Base-by-base conservation (phyloP, 352 stramenopile genomes). In the Hyaloperonospora arabidopsidis region DNA sequence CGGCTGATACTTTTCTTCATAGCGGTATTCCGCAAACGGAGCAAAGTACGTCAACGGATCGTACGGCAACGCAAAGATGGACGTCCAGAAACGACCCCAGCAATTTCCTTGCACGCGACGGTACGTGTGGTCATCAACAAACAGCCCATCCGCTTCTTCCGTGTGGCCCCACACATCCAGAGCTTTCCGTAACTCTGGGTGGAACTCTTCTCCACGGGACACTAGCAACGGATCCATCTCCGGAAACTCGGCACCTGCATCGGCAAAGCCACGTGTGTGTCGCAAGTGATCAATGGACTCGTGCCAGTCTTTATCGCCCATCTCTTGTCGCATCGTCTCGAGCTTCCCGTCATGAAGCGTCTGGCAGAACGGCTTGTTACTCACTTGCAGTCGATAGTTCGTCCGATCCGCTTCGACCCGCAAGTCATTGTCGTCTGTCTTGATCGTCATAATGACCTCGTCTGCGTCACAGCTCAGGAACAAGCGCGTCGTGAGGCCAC, bases 391-490 rank as follows among this genome's bases (percentile, higher is more conserved):
- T 5, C 65, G 55, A 61, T 89, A 90, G 59, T 88, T 60, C 5
- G 64, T 77, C 39, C 82, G 82, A 50, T 89, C 82, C 0, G 82
- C 79, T 45, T 89, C 79, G 5, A 87, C 61, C 5, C 73, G 57
- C 34, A 93, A 54, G 50, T 93, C 79, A 23, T 83, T 74, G 57
- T 93, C 77, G 28, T 93, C 82, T 2, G 79, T 68, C 54, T 82
- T 87, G 57, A 90, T 76, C 4, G 74, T 84, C 77, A 93, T 87
- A 34, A 93, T 84, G 46, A 90, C 89, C 68, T 88, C 79, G 29
- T 92, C 79, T 2, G 54, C 60, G 49, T 87, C 78, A 38, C 68
- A 79, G 43, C 76, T 89, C n/a, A 74, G 56, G 44, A 93, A 93
- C 77, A 93, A 84, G 46, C 77, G 74, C 54, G 80, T 89, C 15